Conservation (phyloP, 371 early-diverging fungal genomes). For the Mucor indicus region DNA sequence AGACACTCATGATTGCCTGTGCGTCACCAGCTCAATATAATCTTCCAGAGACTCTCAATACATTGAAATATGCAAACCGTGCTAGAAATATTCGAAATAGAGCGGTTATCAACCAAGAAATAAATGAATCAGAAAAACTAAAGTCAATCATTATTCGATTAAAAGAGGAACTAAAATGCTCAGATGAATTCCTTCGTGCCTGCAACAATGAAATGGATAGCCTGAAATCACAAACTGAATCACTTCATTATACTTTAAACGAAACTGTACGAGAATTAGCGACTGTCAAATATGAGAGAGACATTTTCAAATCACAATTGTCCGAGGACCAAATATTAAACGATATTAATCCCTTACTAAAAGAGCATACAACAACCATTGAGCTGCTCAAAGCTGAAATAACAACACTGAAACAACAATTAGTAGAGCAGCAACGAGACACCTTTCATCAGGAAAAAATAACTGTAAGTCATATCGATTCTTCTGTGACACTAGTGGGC, state of each 20-base stretch:
- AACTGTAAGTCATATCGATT: conserved; percentile 7
- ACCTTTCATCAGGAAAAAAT: neutral
- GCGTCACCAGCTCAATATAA: conserved; percentile 68
- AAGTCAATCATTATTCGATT: conserved; percentile 28
- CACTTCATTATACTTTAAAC: conserved; percentile 12
- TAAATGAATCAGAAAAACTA: conserved; percentile 82
- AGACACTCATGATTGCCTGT: conserved; percentile 89
- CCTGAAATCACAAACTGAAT: conserved; percentile 27
- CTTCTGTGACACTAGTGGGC: conserved; percentile 16
- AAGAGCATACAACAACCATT: conserved; percentile 24
- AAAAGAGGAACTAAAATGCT: conserved; percentile 35
- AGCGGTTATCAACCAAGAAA: conserved; percentile 25
- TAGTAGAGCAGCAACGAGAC: conserved; percentile 2
- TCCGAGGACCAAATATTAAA: neutral
- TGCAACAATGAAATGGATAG: conserved; percentile 45
- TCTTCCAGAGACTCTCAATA: conserved; percentile 82
- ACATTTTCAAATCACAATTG: conserved; percentile 13
- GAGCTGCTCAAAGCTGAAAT: conserved; percentile 15
- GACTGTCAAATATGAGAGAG: conserved; percentile 23
- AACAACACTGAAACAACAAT: conserved; percentile 8
- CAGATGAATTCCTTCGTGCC: conserved; percentile 37
- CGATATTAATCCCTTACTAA: conserved; percentile 4
- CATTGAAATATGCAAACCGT: conserved; percentile 82
- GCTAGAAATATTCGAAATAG: conserved; percentile 77
- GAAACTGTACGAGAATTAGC: conserved; percentile 21